phyloP scores from a whole-genome alignment of 225 moss, liverwort and hornwort genomes.

The Takakia lepidozioides region DNA sequence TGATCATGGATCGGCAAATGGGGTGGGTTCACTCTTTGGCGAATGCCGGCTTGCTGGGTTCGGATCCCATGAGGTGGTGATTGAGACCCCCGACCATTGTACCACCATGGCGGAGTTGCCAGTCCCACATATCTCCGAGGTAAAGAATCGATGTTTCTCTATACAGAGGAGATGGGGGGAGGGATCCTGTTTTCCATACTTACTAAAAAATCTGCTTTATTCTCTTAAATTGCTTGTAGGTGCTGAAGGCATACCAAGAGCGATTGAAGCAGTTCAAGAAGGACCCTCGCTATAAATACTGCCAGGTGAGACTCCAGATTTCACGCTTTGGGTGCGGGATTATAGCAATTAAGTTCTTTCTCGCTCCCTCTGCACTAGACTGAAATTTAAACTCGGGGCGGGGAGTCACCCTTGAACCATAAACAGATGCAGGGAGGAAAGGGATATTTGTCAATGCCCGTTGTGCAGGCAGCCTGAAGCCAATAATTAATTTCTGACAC shows the following conservation, averaged over 20 bases:
- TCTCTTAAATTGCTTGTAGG: slow-evolving; percentile 11
- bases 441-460: too few species aligned
- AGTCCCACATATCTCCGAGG: slow-evolving; percentile 49
- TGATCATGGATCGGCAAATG: background rate
- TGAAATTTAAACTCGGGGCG: too few species aligned
- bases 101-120: slow-evolving; percentile 41
- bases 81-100: slow-evolving; percentile 67
- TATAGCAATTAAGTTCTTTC: slow-evolving; percentile 1
- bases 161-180: too few species aligned
- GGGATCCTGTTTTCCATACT: too few species aligned
- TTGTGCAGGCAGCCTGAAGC: too few species aligned
- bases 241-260: slow-evolving; percentile 61
- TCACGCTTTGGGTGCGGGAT: background rate
- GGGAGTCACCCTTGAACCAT: too few species aligned
- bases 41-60: slow-evolving; percentile 58
- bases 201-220: background rate
- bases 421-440: too few species aligned
- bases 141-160: too few species aligned
- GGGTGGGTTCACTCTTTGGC: slow-evolving; percentile 26
- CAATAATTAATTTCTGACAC: too few species aligned
- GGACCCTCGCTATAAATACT: slow-evolving; percentile 58
- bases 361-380: too few species aligned
- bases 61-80: slow-evolving; percentile 83
- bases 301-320: slow-evolving; percentile 33
- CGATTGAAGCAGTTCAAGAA: slow-evolving; percentile 43